phyloP scores from a whole-genome alignment of 768 basidiomycete species.

The Lyophyllum semitale region DNA sequence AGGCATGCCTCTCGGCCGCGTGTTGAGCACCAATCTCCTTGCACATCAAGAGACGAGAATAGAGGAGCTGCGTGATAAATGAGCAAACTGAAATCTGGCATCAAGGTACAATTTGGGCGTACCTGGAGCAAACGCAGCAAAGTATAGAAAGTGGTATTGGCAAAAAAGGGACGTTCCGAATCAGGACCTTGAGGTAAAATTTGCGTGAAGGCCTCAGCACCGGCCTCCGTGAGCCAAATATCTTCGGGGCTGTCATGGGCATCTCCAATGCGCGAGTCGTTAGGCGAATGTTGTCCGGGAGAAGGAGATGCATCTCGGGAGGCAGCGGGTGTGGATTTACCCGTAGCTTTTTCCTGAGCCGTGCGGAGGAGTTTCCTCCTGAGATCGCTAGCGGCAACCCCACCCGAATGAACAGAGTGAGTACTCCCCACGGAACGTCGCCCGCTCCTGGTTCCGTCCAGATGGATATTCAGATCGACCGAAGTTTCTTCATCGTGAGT shows the following conservation, averaged over 20 bases:
- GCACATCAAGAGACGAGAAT: slow-evolving; percentile 83
- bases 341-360: slow-evolving; percentile 57
- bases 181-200: slow-evolving; percentile 26
- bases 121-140: slow-evolving; percentile 88
- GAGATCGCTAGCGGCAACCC: slow-evolving; percentile 64
- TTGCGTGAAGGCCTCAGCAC: slow-evolving; percentile 26
- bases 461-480: slow-evolving; percentile 29
- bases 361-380: slow-evolving; percentile 81
- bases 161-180: slow-evolving; percentile 70
- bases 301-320: slow-evolving; percentile 46
- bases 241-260: slow-evolving; percentile 39
- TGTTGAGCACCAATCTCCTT: slow-evolving; percentile 78
- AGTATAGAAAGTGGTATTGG: slow-evolving; percentile 92
- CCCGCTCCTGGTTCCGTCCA: slow-evolving; percentile 41
- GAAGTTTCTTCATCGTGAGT: slow-evolving; percentile 42
- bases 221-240: slow-evolving; percentile 63
- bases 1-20: slow-evolving; percentile 65
- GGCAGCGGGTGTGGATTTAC: slow-evolving; percentile 34
- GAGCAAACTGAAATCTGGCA: slow-evolving; percentile 10
- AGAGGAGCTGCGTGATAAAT: slow-evolving; percentile 63
- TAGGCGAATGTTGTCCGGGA: slow-evolving; percentile 34
- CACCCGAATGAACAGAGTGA: slow-evolving; percentile 41
- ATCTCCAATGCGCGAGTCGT: slow-evolving; percentile 28
- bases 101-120: slow-evolving; percentile 19
- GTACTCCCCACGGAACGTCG: slow-evolving; percentile 47